Conservation (phyloP, 306 rosid species). For the Prinsepia uniflora region DNA sequence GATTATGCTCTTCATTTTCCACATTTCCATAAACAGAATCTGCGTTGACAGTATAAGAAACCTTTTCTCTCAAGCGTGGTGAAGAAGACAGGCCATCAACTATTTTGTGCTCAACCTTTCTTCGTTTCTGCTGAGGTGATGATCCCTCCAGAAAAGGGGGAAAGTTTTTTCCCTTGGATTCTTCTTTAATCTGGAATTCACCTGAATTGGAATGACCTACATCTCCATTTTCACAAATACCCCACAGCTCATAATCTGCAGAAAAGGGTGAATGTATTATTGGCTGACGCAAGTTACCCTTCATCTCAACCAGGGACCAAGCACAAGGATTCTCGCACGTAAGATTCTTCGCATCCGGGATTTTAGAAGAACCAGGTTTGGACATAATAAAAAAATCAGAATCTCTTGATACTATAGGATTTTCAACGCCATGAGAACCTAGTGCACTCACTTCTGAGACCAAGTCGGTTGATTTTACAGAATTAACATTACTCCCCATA, state of each 20-base stretch:
- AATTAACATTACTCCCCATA: not conserved
- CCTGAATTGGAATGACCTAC: constrained; percentile 25
- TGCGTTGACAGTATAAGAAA: constrained; percentile 24
- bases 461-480: constrained; percentile 13
- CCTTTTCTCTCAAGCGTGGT: constrained; percentile 31
- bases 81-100: constrained; percentile 30
- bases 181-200: constrained; percentile 27
- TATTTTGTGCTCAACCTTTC: constrained; percentile 37
- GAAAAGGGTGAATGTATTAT: constrained; percentile 24
- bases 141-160: constrained; percentile 38
- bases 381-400: constrained; percentile 33
- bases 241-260: constrained; percentile 29
- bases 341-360: constrained; percentile 28
- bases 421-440: constrained; percentile 17
- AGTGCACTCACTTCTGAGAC: constrained; percentile 19
- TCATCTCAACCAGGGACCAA: constrained; percentile 31
- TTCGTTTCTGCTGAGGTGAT: constrained; percentile 45
- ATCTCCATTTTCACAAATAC: constrained; percentile 23
- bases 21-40: constrained; percentile 23
- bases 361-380: constrained; percentile 24
- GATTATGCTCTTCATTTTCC: constrained; percentile 35
- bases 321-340: constrained; percentile 31
- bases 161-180: constrained; percentile 21
- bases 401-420: constrained; percentile 22
- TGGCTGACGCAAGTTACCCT: constrained; percentile 23